Evolutionary conservation across 306 rosid species (phyloP).

Genomic region (Vigna angularis): DNA sequence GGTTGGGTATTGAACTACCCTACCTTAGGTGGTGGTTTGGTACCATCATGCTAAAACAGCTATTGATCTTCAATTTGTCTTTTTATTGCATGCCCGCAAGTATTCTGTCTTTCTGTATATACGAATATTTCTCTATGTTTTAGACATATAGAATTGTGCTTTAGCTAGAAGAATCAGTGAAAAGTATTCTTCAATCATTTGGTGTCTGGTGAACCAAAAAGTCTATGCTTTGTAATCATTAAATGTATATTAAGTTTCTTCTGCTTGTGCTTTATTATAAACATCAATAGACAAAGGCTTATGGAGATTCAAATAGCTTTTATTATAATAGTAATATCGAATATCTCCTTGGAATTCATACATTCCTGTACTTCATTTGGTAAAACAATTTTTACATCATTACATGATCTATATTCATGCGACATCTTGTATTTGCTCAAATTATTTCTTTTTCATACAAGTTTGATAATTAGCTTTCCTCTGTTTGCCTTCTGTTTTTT

Average conservation of each 20-base stretch:
- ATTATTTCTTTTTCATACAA: background rate
- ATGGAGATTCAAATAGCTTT: constrained; percentile 22
- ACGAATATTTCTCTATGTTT: background rate
- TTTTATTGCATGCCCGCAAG: background rate
- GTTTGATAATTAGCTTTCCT: constrained; percentile 30
- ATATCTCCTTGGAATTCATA: constrained; percentile 20
- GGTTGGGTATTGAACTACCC: background rate
- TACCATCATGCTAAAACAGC: background rate
- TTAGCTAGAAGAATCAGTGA: background rate
- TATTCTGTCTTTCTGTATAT: background rate
- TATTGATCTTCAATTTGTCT: background rate
- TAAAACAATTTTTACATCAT: constrained; percentile 30
- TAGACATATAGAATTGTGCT: background rate
- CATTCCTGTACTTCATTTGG: constrained; percentile 29
- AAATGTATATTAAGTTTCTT: background rate
- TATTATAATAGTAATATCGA: constrained; percentile 16
- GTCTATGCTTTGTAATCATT: constrained; percentile 19
- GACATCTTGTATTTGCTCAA: constrained; percentile 29
- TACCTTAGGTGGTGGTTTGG: background rate
- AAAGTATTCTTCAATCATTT: background rate
- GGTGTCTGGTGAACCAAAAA: background rate
- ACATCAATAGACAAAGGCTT: constrained; percentile 2
- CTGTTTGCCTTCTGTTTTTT: constrained; percentile 32
- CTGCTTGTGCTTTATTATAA: constrained; percentile 25
- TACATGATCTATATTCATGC: constrained; percentile 18